phyloP scores from a whole-genome alignment of 352 stramenopile genomes.

The Pythium inflatum region DNA sequence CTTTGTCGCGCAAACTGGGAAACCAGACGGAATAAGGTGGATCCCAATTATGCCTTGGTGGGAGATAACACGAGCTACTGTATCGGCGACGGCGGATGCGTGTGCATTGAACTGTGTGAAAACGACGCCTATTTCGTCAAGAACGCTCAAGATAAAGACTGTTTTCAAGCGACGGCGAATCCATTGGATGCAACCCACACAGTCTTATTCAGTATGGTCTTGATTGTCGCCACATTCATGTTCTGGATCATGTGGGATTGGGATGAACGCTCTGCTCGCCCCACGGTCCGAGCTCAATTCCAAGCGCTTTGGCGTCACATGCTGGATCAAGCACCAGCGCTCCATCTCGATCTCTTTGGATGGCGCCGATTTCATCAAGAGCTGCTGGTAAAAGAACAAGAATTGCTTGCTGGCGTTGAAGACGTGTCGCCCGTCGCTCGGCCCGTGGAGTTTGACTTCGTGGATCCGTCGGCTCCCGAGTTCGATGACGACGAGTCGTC shows the following conservation, averaged over 20 bases:
- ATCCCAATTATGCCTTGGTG: not conserved
- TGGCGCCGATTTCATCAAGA: conserved; percentile 13
- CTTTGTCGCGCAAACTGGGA: not conserved
- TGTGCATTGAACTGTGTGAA: conserved; percentile 18
- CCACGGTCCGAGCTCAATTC: too few relatives aligned
- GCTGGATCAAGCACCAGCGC: conserved; percentile 13
- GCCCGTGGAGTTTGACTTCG: conserved; percentile 16
- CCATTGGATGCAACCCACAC: not conserved
- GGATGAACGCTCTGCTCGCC: not conserved
- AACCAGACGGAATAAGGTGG: not conserved
- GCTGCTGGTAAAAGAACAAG: conserved; percentile 12
- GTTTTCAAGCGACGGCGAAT: not conserved
- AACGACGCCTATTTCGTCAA: not conserved
- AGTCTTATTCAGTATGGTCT: not conserved
- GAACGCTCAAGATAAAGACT: not conserved
- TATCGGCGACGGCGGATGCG: conserved; percentile 1
- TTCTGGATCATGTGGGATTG: not conserved
- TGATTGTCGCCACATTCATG: not conserved
- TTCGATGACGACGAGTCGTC: conserved; percentile 19
- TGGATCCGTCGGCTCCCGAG: conserved; percentile 3
- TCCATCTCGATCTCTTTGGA: conserved; percentile 19
- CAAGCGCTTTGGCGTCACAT: conserved; percentile 24
- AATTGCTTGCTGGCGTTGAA: conserved; percentile 1
- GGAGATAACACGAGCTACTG: not conserved
- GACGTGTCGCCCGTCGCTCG: conserved; percentile 18